Conservation (phyloP, 2,329 filamentous ascomycete species). For the Xylaria sp. region DNA sequence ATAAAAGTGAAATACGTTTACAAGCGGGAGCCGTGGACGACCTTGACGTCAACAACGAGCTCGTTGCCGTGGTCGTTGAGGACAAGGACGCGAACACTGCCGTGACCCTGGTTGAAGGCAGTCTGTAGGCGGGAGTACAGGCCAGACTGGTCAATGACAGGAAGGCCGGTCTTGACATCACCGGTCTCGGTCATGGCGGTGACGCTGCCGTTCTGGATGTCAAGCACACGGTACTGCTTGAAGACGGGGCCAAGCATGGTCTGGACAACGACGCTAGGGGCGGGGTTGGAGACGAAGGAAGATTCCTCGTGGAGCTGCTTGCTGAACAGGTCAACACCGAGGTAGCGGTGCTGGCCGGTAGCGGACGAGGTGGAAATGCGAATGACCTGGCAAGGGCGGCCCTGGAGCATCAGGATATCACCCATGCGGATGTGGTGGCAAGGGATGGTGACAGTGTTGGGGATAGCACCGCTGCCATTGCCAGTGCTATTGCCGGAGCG, state of each 20-base stretch:
- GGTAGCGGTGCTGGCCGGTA: constrained; percentile 99
- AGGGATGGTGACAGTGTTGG: constrained; percentile 95
- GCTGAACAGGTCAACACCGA: constrained; percentile 99
- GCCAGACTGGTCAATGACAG: constrained; percentile 93
- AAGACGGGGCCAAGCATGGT: constrained; percentile 99
- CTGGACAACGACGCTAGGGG: constrained; percentile 95
- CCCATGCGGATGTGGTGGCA: constrained; percentile 99
- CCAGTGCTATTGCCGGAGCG: constrained; percentile 42
- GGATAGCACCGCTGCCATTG: no score
- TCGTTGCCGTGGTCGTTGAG: constrained; percentile 92
- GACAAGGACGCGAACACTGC: constrained; percentile 92
- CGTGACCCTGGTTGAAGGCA: constrained; percentile 89
- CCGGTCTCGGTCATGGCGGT: constrained; percentile 99
- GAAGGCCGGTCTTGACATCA: constrained; percentile 94
- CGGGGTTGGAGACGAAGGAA: constrained; percentile 95
- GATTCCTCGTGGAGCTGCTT: constrained; percentile 99
- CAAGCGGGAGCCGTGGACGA: constrained; percentile 80
- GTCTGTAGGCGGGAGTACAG: constrained; percentile 81
- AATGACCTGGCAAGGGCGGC: constrained; percentile 99
- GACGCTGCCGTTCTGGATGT: constrained; percentile 84
- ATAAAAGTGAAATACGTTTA: constrained; percentile 47
- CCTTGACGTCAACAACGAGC: constrained; percentile 98
- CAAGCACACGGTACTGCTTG: constrained; percentile 99
- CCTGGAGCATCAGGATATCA: constrained; percentile 98
- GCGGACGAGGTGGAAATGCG: constrained; percentile 97